These are phyloP conservation scores for Podospora anserina DNA, from an alignment of 495 filamentous ascomycete genomes.

Conservation along the genomic window DNA sequence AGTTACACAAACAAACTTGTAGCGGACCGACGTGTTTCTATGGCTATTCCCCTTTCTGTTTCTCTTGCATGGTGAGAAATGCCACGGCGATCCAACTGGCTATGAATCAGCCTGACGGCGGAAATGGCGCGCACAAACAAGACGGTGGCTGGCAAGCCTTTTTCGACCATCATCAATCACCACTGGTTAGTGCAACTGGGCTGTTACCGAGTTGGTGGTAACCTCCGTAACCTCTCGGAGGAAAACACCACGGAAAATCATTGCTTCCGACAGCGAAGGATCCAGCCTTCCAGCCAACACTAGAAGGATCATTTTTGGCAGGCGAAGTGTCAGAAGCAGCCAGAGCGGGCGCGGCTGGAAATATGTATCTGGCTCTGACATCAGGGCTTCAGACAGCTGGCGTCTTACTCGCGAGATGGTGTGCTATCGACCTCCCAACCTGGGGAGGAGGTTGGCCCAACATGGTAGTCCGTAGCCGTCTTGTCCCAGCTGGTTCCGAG, in stretches of 20 bases:
- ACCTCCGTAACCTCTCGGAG: background rate
- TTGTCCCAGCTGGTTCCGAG: background rate
- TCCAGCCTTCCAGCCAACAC: background rate
- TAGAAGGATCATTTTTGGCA: background rate
- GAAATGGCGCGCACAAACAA: background rate
- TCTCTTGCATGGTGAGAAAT: background rate
- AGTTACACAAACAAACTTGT: background rate
- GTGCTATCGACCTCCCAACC: background rate
- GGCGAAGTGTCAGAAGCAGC: background rate
- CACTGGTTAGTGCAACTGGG: background rate
- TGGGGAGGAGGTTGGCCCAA: background rate
- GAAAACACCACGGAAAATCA: background rate
- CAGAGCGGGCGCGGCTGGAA: background rate
- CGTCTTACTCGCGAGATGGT: background rate
- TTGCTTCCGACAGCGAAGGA: background rate
- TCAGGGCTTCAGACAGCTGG: background rate
- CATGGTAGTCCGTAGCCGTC: background rate
- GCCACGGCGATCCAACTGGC: background rate
- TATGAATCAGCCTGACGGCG: background rate
- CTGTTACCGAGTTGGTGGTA: constrained; percentile 10
- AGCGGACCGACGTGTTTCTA: background rate
- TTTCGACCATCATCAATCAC: background rate
- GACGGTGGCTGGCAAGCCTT: background rate
- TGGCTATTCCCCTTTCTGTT: background rate
- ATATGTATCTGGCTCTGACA: background rate